Evolutionary conservation across 768 basidiomycete genomes (phyloP).

Genomic region (Lentinula sp.): DNA sequence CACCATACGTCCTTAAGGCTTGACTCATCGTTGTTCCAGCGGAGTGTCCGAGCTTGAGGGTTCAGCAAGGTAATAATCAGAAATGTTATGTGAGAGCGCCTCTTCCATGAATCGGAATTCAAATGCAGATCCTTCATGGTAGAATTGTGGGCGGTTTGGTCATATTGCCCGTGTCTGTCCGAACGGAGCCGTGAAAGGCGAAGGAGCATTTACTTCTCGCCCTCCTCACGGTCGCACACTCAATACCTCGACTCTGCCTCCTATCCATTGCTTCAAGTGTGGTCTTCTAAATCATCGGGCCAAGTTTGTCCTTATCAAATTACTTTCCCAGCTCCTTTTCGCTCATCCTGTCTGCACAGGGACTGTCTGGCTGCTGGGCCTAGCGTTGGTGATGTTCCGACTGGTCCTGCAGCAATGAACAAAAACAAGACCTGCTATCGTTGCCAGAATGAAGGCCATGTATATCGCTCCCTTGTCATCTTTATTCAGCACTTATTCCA

Average conservation of each 20-base stretch:
- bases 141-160: conserved; percentile 80
- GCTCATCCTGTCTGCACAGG: conserved; percentile 28
- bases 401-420: conserved; percentile 40
- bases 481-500: neutral
- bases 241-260: conserved; percentile 72
- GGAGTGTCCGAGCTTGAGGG: conserved; percentile 76
- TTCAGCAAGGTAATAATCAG: conserved; percentile 58
- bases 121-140: neutral
- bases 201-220: conserved; percentile 53
- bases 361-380: conserved; percentile 72
- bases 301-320: conserved; percentile 34
- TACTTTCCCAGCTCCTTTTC: conserved; percentile 6
- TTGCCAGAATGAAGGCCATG: conserved; percentile 84
- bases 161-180: conserved; percentile 80
- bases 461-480: conserved; percentile 28
- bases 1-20: neutral
- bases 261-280: conserved; percentile 86
- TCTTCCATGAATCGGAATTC: neutral
- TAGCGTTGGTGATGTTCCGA: conserved; percentile 45
- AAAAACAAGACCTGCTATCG: conserved; percentile 84
- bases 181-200: conserved; percentile 32
- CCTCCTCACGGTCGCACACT: conserved; percentile 71
- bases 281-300: conserved; percentile 88
- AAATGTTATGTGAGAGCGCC: conserved; percentile 74
- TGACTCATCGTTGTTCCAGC: conserved; percentile 28